Base-by-base conservation (phyloP, 2,329 filamentous ascomycete species). In the Boeremia exigua region DNA sequence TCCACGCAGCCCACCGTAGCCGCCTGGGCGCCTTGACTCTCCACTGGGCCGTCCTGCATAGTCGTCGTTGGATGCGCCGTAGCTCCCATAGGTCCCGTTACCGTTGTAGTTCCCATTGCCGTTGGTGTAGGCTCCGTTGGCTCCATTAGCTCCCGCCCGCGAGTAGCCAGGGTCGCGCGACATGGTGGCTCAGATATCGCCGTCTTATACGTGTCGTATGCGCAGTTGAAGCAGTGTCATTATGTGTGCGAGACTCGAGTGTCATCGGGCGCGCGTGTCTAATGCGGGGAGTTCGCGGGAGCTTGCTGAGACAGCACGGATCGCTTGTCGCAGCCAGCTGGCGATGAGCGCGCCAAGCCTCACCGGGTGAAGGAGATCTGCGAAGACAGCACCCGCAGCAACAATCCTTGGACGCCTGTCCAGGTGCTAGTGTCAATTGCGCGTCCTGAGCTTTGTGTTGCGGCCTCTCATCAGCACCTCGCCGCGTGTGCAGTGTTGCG, bases 121-220 rank as follows among this genome's bases (percentile, higher is more conserved):
- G 32, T 79, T 80, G 30, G 36, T 62, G 46, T 52, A 74, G 67
- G 32, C 39, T 38, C 36, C 43, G n/a, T 52, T 60, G 30, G 65
- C 63, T 27, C 73, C 73, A 53, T 76, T 74, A 40, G 68, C 52
- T 42, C 70, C 68, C 49, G 67, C 56, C 58, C 69, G 70, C 57
- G 65, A 54, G 60, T 67, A 70, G 58, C 65, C 70, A 40, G 70
- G 71, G 45, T 66, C 66, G 59, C 72, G 74, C 55, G 74, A 76
- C 75, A 76, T 77, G 66, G 59, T 50, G 47, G 17, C 48, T 52
- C 37, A 61, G 47, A 29, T 29, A 50, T 56, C 51, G 56, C 48
- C 38, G 45, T 44, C 33, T 55, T 36, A 29, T 52, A 17, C 37
- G 48, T 32, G 37, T 54, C 34, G 49, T 54, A 11, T 46, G 30